These are phyloP conservation scores for Macaranga tanarius DNA, from an alignment of 441 rosid genomes.

Conservation along the genomic window DNA sequence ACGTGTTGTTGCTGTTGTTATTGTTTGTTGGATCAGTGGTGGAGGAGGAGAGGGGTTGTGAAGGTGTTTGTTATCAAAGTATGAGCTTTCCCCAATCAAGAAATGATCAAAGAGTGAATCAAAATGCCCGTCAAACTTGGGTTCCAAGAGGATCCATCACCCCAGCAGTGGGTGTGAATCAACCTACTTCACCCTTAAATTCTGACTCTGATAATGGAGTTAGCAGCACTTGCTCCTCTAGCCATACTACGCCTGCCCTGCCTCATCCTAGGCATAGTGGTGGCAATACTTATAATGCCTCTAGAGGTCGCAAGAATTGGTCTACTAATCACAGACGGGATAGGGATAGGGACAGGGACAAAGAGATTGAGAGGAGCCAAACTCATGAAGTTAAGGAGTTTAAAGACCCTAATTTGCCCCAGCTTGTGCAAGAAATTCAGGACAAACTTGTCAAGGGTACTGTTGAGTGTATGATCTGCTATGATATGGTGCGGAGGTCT, in stretches of 20 bases:
- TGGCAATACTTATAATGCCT: constrained; percentile 19
- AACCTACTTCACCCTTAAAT: constrained; percentile 24
- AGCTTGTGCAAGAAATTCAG: constrained; percentile 88
- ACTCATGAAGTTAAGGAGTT: constrained; percentile 29
- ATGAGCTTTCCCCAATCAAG: constrained; percentile 61
- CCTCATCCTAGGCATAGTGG: constrained; percentile 41
- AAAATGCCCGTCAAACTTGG: constrained; percentile 64
- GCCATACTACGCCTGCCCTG: constrained; percentile 19
- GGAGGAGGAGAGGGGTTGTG: constrained; percentile 25
- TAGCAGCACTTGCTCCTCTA: constrained; percentile 16
- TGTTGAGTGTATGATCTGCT: constrained; percentile 97
- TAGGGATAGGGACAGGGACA: constrained; percentile 34
- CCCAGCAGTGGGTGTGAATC: constrained; percentile 23
- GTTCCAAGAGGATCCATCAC: constrained; percentile 60
- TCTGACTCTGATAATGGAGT: constrained; percentile 25
- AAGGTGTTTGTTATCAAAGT: constrained; percentile 16
- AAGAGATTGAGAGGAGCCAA: constrained; percentile 37
- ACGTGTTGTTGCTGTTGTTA: not conserved
- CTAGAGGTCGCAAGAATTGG: constrained; percentile 31
- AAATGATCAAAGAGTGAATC: constrained; percentile 51
- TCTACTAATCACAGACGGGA: constrained; percentile 44
- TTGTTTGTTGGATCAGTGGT: not conserved
- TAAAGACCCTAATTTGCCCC: constrained; percentile 73
- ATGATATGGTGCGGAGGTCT: constrained; percentile 84
- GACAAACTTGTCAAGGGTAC: constrained; percentile 76